Evolutionary conservation across 805 yeast genomes (phyloP).

Genomic region (Candida alai): DNA sequence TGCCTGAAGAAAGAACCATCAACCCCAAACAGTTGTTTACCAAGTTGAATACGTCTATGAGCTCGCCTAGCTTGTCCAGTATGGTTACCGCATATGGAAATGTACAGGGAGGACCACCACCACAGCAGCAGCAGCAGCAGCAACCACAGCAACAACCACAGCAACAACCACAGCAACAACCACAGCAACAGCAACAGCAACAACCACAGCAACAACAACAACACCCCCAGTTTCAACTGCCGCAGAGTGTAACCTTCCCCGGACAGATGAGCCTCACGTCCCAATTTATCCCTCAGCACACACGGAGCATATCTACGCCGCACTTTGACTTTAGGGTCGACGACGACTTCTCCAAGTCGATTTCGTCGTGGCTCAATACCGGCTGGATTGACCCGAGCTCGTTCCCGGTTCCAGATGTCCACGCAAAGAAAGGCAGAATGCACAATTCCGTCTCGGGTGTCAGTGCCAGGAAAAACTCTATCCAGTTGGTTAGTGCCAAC

Average conservation of each 20-base stretch:
- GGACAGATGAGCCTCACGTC: too few species aligned
- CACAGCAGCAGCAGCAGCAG: conserved; percentile 5
- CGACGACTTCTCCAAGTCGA: conserved; percentile 39
- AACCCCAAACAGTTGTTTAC: conserved; percentile 29
- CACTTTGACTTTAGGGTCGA: conserved; percentile 28
- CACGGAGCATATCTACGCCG: conserved; percentile 8
- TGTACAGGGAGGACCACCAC: conserved; percentile 4
- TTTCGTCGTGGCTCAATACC: conserved; percentile 31
- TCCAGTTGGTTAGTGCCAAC: conserved; percentile 5
- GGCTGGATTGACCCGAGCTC: conserved; percentile 2
- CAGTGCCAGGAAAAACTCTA: conserved; percentile 18
- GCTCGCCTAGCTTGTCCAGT: conserved; percentile 17
- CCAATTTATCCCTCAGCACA: conserved; percentile 5
- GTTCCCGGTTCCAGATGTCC: neutral
- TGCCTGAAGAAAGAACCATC: conserved; percentile 21
- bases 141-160: conserved; percentile 3
- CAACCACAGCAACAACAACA: conserved; percentile 3
- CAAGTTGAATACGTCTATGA: conserved; percentile 9
- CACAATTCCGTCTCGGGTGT: conserved; percentile 6
- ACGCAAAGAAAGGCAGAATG: conserved; percentile 14
- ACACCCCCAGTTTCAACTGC: conserved; percentile 1
- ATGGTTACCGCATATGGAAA: conserved; percentile 5
- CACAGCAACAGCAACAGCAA: conserved; percentile 7
- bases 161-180: conserved; percentile 1
- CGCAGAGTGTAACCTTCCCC: too few species aligned